Conservation (phyloP, 805 yeast genomes). For the Yamadazyma olivae region DNA sequence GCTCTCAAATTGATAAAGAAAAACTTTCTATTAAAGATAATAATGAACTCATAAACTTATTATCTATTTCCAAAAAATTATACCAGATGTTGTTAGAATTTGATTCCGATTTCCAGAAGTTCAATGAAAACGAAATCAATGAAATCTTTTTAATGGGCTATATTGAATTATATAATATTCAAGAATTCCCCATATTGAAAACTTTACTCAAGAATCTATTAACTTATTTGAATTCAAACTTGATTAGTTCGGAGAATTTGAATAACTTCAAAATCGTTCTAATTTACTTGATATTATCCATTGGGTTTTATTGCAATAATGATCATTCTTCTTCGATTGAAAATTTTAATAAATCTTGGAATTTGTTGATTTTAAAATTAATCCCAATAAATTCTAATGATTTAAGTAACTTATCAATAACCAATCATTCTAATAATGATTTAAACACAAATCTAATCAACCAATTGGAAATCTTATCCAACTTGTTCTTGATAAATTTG, state of each 20-base stretch:
- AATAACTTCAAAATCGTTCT: slow-evolving; percentile 37
- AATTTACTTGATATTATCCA: slow-evolving; percentile 42
- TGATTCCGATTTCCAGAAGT: slow-evolving; percentile 10
- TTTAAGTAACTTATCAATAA: background rate
- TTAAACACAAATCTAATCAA: background rate
- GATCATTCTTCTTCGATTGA: slow-evolving; percentile 29
- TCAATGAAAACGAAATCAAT: slow-evolving; percentile 15
- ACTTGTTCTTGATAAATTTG: slow-evolving; percentile 42
- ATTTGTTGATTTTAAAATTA: slow-evolving; percentile 29
- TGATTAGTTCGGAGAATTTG: slow-evolving; percentile 6
- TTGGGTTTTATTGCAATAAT: slow-evolving; percentile 33
- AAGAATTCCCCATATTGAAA: slow-evolving; percentile 16
- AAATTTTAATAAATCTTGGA: slow-evolving; percentile 46
- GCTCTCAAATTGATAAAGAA: background rate
- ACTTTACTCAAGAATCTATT: slow-evolving; percentile 19
- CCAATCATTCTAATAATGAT: background rate
- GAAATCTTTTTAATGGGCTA: slow-evolving; percentile 34
- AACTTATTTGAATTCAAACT: slow-evolving; percentile 18
- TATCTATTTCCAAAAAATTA: slow-evolving; percentile 26
- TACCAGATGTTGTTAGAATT: slow-evolving; percentile 14
- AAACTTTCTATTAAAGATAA: slow-evolving; percentile 1
- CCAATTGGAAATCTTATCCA: slow-evolving; percentile 34
- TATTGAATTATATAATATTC: slow-evolving; percentile 14
- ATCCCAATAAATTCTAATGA: slow-evolving; percentile 27
- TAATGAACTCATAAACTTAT: slow-evolving; percentile 24